phyloP scores from a whole-genome alignment of 108 stramenopile species.

The Schizochytrium sp. region DNA sequence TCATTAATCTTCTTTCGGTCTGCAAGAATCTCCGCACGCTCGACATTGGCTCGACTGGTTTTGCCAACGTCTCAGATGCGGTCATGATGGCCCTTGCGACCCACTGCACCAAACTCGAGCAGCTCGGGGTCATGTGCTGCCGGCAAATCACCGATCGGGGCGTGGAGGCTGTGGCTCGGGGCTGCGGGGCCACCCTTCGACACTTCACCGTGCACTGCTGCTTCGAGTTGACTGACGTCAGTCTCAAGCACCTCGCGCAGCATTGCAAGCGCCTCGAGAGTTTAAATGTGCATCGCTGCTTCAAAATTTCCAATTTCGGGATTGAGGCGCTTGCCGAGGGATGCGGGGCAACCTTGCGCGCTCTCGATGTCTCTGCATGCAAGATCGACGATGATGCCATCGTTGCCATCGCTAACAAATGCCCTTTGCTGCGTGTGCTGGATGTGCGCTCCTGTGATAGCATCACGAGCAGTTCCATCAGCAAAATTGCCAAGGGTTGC shows the following conservation, averaged over 20 bases:
- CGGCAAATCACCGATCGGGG: neutral
- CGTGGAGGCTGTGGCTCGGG: neutral
- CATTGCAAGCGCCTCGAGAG: slow-evolving; percentile 6
- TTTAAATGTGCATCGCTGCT: neutral
- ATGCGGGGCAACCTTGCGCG: neutral
- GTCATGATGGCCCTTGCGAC: neutral
- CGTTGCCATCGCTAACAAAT: neutral
- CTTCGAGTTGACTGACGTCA: neutral
- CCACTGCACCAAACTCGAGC: slow-evolving; percentile 2
- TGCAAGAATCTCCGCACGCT: neutral
- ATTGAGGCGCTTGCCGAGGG: neutral
- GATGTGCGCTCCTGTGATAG: neutral
- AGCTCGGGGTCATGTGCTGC: slow-evolving; percentile 10
- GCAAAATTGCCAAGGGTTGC: neutral
- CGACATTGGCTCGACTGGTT: slow-evolving; percentile 4
- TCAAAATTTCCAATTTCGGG: neutral
- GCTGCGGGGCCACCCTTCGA: neutral
- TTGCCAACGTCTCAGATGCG: neutral
- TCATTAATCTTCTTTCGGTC: neutral
- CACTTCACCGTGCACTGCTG: slow-evolving; percentile 11
- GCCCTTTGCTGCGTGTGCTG: neutral
- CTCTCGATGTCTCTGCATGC: neutral
- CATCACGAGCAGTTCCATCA: slow-evolving; percentile 2
- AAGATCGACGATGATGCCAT: neutral
- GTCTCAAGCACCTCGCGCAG: neutral